Evolutionary conservation across 352 stramenopile species (phyloP), one percentile per base, ranked within the genome.

Genomic region (Pythium angustatum): DNA sequence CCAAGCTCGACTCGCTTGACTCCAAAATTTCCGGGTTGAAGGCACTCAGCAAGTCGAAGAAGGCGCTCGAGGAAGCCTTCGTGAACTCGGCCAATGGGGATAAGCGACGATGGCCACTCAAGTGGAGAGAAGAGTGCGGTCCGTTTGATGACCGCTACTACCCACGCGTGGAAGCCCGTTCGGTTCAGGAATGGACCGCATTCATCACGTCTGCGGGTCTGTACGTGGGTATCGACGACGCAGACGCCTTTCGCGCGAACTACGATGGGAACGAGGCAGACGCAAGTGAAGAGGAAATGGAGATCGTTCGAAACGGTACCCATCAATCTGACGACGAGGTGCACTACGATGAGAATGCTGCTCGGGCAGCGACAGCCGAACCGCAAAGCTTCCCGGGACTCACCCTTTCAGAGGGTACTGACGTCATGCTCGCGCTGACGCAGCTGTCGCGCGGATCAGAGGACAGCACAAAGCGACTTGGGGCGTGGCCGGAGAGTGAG

Each of bases 101-200:
- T 19, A 81, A 81, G 64, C 66, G 70, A 33, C 79, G 71, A 21
- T 93, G 81, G 81, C 79, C 81, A 26, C 64, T 93, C 60, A 76
- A 68, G 56, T 95, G 87, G 87, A 76, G 87, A 53, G 75, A 90
- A 57, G 87, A 95, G 62, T 93, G 83, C 58, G 83, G 82, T 10
- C 71, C 73, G 19, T 87, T 87, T 31, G 82, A 90, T 49, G 81
- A 90, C 43, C 80, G 71, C 50, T 79, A 76, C 24, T 91, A 89
- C 61, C 69, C 79, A 2, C 71, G 66, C 1, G 61, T 93, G 15
- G 87, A 93, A 27, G 58, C 87, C 17, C 76, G 75, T 24, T 89
- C 87, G 9, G 54, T 95, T 9, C 66, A 85, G 3, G 87, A 93
- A 58, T 95, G 87, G 87, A 87, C 78, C 36, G 73, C 77, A n/a